Evolutionary conservation across 1,284 basidiomycete genomes (phyloP).

Genomic region (Naganishia sp.): DNA sequence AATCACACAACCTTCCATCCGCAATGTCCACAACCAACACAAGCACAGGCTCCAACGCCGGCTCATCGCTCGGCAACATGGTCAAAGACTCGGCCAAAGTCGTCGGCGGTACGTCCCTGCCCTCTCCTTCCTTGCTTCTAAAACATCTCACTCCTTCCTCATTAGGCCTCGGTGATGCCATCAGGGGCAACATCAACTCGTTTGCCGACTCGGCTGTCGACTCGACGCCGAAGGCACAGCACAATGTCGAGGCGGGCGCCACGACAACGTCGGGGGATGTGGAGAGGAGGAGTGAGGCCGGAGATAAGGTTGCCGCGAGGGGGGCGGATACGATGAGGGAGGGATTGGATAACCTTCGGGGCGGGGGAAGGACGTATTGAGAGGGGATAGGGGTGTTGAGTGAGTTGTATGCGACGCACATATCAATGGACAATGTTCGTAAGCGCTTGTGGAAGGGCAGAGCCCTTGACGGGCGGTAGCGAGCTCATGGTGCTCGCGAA

Average conservation of each 20-base stretch:
- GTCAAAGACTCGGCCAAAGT: slow-evolving; percentile 25
- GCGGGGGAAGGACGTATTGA: slow-evolving; percentile 7
- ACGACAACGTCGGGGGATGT: slow-evolving; percentile 2
- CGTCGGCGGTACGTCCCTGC: slow-evolving; percentile 18
- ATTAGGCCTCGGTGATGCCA: slow-evolving; percentile 23
- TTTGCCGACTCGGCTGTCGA: slow-evolving; percentile 28
- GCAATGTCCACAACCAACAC: neutral
- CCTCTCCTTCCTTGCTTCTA: neutral
- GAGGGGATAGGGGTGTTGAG: neutral
- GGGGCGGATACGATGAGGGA: slow-evolving; percentile 25
- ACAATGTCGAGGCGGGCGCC: slow-evolving; percentile 6
- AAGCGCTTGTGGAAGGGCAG: too few relatives aligned
- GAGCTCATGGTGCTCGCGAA: too few relatives aligned
- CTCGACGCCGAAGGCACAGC: slow-evolving; percentile 20
- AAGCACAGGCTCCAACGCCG: slow-evolving; percentile 22
- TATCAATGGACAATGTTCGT: neutral
- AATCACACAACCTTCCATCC: too few relatives aligned
- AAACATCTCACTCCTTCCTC: neutral
- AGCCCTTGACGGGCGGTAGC: too few relatives aligned
- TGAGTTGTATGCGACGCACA: neutral
- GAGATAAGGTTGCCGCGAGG: slow-evolving; percentile 17
- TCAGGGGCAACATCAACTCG: slow-evolving; percentile 30
- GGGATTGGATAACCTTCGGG: slow-evolving; percentile 19
- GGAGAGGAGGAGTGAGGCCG: slow-evolving; percentile 1
- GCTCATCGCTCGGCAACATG: slow-evolving; percentile 25